phyloP scores from a whole-genome alignment of 331 rosid species.

The Acacia concinna region DNA sequence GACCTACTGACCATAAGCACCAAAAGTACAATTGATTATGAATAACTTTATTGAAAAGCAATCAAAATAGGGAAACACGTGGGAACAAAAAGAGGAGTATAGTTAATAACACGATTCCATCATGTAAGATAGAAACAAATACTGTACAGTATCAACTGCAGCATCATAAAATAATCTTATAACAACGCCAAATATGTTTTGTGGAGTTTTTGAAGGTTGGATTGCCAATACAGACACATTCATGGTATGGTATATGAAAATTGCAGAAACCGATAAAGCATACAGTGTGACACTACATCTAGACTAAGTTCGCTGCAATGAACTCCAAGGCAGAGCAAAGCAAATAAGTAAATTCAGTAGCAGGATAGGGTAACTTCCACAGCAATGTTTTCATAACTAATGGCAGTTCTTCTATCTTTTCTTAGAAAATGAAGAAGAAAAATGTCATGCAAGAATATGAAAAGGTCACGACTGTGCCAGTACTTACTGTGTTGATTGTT shows the following conservation, averaged over 20 bases:
- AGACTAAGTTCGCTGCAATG: background rate
- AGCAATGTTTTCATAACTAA: background rate
- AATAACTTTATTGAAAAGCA: background rate
- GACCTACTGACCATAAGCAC: background rate
- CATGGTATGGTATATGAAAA: background rate
- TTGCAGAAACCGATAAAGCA: background rate
- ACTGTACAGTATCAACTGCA: background rate
- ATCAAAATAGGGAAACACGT: background rate
- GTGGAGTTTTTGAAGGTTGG: background rate
- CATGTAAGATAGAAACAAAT: background rate
- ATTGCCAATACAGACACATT: background rate
- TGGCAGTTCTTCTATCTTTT: conserved; percentile 16
- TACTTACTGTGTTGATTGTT: conserved; percentile 74
- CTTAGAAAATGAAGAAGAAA: background rate
- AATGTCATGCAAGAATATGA: background rate
- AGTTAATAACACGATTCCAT: background rate
- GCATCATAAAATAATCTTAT: background rate
- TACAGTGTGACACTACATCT: background rate
- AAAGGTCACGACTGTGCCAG: conserved; percentile 24
- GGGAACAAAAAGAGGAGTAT: background rate
- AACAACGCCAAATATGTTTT: background rate
- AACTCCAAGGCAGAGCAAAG: background rate
- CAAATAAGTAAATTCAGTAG: conserved; percentile 12
- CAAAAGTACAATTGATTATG: background rate
- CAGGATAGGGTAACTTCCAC: background rate